These are phyloP conservation scores for Aspergillus novofumigatus DNA, from an alignment of 2,329 filamentous ascomycete genomes.

Conservation along the genomic window DNA sequence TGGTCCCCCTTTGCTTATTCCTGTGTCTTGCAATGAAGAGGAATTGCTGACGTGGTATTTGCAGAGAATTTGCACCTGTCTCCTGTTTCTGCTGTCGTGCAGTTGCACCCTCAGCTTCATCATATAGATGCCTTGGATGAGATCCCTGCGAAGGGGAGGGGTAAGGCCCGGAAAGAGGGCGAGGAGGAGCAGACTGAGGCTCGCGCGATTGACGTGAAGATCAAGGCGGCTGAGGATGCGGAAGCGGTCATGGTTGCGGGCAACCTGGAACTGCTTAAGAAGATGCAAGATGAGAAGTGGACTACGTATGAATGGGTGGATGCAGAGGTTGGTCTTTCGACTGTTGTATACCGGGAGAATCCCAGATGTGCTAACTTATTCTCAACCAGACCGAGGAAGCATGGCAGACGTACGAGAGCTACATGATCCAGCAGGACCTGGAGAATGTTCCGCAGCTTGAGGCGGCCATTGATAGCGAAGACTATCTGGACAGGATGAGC, in stretches of 20 bases:
- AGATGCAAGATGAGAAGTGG: constrained; percentile 81
- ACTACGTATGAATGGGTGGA: constrained; percentile 73
- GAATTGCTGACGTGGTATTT: constrained; percentile 6
- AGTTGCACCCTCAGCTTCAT: constrained; percentile 87
- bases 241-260: constrained; percentile 60
- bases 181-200: constrained; percentile 54
- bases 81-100: constrained; percentile 74
- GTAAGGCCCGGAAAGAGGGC: constrained; percentile 35
- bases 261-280: constrained; percentile 71
- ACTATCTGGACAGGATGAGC: constrained; percentile 62
- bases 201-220: constrained; percentile 78
- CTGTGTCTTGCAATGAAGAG: not conserved
- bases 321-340: constrained; percentile 54
- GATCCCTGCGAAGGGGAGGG: constrained; percentile 41
- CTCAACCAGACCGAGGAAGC: constrained; percentile 56
- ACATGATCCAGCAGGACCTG: constrained; percentile 56
- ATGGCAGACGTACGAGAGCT: constrained; percentile 71
- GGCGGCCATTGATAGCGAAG: constrained; percentile 53
- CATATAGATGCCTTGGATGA: constrained; percentile 84
- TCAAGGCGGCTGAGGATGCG: constrained; percentile 70
- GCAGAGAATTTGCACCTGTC: constrained; percentile 82
- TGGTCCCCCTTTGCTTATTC: constrained; percentile 13
- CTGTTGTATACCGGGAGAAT: not conserved
- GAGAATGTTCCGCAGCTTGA: constrained; percentile 47
- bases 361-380: constrained; percentile 9